Percentiles rank a stretch among this genome's conserved stretches.
These are phyloP conservation scores for Scheffersomyces coipomensis DNA, from an alignment of 805 yeast genomes.

Conservation along the genomic window DNA sequence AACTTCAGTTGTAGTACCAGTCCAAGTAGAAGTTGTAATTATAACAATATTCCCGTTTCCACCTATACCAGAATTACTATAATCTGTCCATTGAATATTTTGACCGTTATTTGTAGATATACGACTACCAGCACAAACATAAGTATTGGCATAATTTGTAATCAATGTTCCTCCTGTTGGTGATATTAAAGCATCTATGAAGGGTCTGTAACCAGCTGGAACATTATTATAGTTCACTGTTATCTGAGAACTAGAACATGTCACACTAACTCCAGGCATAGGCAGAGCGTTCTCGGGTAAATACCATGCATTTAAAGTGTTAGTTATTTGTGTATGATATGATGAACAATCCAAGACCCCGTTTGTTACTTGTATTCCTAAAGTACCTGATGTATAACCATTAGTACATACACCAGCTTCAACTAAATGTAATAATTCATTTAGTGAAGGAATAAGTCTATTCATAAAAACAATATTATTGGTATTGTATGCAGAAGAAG, in stretches of 20 bases:
- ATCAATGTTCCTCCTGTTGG: neutral
- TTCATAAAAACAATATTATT: neutral
- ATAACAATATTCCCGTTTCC: neutral
- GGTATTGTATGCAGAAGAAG: conserved; percentile 5
- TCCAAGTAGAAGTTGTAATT: neutral
- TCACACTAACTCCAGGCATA: neutral
- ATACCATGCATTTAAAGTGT: neutral
- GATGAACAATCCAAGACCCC: neutral
- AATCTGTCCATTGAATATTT: neutral
- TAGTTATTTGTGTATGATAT: neutral
- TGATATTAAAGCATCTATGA: neutral
- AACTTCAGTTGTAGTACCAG: neutral
- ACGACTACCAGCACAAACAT: neutral
- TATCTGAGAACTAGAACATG: neutral
- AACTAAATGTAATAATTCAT: conserved; percentile 9
- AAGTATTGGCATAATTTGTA: neutral
- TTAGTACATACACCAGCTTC: conserved; percentile 14
- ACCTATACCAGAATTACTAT: neutral
- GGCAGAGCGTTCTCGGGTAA: neutral
- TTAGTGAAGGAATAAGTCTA: conserved; percentile 12
- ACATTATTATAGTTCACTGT: neutral
- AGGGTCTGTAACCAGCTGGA: conserved; percentile 1
- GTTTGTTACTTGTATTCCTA: neutral
- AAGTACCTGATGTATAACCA: conserved; percentile 13
- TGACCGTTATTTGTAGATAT: neutral